Evolutionary conservation across 1,284 basidiomycete species (phyloP).

Genomic region (Ustilago trichophora): DNA sequence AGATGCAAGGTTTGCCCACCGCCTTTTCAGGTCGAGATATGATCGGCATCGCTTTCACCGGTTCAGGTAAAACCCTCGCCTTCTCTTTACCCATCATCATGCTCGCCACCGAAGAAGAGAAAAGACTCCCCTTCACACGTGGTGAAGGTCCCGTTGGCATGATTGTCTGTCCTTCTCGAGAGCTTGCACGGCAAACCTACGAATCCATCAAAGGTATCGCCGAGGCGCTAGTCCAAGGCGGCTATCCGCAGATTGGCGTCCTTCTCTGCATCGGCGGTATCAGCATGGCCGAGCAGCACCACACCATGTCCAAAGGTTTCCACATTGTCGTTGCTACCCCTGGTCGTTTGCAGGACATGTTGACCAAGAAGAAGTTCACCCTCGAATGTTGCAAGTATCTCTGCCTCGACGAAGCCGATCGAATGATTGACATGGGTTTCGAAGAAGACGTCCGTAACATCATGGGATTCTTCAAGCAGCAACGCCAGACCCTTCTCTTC

Average conservation of each 20-base stretch:
- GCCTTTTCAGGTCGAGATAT: slow-evolving; percentile 72
- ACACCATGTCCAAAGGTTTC: slow-evolving; percentile 86
- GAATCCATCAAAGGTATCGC: slow-evolving; percentile 92
- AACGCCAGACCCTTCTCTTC: slow-evolving; percentile 95
- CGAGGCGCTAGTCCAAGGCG: slow-evolving; percentile 78
- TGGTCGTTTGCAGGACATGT: slow-evolving; percentile 69
- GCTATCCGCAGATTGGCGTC: slow-evolving; percentile 78
- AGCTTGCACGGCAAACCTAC: slow-evolving; percentile 78
- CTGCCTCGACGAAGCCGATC: slow-evolving; percentile 98
- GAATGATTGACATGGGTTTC: slow-evolving; percentile 99
- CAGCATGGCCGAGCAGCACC: slow-evolving; percentile 93
- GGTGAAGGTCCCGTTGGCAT: slow-evolving; percentile 96
- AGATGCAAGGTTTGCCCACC: slow-evolving; percentile 93
- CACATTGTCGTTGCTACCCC: slow-evolving; percentile 91
- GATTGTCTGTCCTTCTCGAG: slow-evolving; percentile 76
- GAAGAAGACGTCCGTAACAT: slow-evolving; percentile 98
- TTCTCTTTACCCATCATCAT: slow-evolving; percentile 72
- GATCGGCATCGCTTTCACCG: slow-evolving; percentile 70
- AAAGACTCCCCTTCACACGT: slow-evolving; percentile 83
- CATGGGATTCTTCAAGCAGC: slow-evolving; percentile 96
- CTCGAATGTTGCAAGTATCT: slow-evolving; percentile 83
- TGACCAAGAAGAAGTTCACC: slow-evolving; percentile 90
- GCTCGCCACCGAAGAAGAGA: slow-evolving; percentile 81
- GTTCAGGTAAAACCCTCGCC: slow-evolving; percentile 69
- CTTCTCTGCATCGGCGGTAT: slow-evolving; percentile 97